Evolutionary conservation across 306 rosid species (phyloP).

Genomic region (Alnus glutinosa): DNA sequence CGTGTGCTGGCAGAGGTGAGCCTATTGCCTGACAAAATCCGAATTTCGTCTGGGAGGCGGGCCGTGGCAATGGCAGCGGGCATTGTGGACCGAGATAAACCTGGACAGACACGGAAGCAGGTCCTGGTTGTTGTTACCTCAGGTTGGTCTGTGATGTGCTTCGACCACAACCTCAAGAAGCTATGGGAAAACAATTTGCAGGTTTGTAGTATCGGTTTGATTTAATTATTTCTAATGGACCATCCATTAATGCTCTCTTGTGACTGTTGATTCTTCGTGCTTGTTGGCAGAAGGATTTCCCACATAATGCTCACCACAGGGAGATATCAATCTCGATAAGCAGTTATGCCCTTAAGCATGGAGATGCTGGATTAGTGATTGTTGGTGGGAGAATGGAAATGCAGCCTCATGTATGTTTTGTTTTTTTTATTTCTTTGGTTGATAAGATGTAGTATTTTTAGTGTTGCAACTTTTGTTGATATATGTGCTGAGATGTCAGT

Average conservation of each 20-base stretch:
- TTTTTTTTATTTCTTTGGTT: slow-evolving; percentile 1
- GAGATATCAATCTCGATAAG: slow-evolving; percentile 83
- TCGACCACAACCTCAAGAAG: slow-evolving; percentile 87
- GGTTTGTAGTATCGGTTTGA: slow-evolving; percentile 45
- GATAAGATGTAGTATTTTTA: slow-evolving; percentile 6
- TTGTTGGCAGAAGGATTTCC: slow-evolving; percentile 78
- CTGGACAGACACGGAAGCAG: slow-evolving; percentile 68
- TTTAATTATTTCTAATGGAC: neutral
- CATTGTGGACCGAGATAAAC: slow-evolving; percentile 63
- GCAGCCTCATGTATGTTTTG: slow-evolving; percentile 78
- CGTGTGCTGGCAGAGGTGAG: slow-evolving; percentile 77
- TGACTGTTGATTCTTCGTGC: slow-evolving; percentile 25
- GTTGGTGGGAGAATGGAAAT: slow-evolving; percentile 98
- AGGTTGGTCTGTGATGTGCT: slow-evolving; percentile 97
- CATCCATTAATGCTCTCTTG: slow-evolving; percentile 1
- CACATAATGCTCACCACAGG: slow-evolving; percentile 94
- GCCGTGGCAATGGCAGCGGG: slow-evolving; percentile 98
- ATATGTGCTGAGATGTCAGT: neutral
- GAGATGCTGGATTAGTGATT: slow-evolving; percentile 89
- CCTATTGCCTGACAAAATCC: slow-evolving; percentile 87
- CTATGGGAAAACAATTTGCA: slow-evolving; percentile 93
- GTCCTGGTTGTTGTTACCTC: slow-evolving; percentile 95
- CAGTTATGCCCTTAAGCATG: slow-evolving; percentile 90
- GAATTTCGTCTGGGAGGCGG: slow-evolving; percentile 83
- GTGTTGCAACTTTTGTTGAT: slow-evolving; percentile 9